phyloP scores from a whole-genome alignment of 2,329 filamentous ascomycete species.

The Coniochaeta prunicola region DNA sequence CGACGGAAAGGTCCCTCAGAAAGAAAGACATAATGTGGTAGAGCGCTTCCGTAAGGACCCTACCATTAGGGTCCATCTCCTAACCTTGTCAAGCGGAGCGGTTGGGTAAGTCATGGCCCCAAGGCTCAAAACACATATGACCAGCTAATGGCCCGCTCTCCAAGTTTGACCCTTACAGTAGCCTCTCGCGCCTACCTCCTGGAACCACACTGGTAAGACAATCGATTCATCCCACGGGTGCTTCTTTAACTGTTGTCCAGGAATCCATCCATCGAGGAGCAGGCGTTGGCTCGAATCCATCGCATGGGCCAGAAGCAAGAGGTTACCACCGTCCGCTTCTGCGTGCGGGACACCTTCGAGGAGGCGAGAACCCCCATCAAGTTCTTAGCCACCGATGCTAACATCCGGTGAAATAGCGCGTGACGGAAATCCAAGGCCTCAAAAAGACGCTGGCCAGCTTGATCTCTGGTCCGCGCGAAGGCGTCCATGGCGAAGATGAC shows the following conservation, averaged over 20 bases:
- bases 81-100: constrained; percentile 45
- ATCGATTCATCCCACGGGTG: neutral
- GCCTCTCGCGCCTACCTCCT: constrained; percentile 40
- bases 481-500: neutral
- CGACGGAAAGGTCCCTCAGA: constrained; percentile 37
- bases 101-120: constrained; percentile 30
- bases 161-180: constrained; percentile 37
- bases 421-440: neutral
- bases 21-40: constrained; percentile 31
- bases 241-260: constrained; percentile 4
- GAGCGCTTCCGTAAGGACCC: constrained; percentile 30
- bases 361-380: constrained; percentile 11
- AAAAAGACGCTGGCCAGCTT: neutral
- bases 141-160: neutral
- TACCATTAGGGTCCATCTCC: constrained; percentile 31
- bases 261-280: constrained; percentile 23
- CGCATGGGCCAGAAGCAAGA: constrained; percentile 18
- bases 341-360: constrained; percentile 18
- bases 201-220: constrained; percentile 38
- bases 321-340: constrained; percentile 20
- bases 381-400: neutral
- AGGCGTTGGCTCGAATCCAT: constrained; percentile 20
- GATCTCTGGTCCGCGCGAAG: neutral
- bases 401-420: neutral
- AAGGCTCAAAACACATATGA: neutral